Conservation (phyloP, 371 early-diverging fungal species). For the Coemansia sp. region DNA sequence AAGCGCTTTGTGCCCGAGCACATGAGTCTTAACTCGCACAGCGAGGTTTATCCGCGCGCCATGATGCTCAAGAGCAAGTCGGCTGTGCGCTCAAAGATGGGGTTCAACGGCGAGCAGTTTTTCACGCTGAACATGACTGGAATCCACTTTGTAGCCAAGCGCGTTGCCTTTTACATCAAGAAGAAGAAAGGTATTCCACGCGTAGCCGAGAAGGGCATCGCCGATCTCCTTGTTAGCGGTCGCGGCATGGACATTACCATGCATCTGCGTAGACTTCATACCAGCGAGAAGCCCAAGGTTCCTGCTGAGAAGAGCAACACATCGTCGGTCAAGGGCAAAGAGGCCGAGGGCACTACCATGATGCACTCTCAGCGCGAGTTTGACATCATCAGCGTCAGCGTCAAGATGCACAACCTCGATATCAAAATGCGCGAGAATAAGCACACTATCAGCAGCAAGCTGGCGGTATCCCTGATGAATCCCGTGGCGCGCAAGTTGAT, state of each 20-base stretch:
- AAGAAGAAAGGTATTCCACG: slow-evolving; percentile 49
- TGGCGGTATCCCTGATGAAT: slow-evolving; percentile 30
- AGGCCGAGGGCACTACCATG: not conserved
- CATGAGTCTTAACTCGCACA: slow-evolving; percentile 40
- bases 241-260: slow-evolving; percentile 44
- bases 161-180: slow-evolving; percentile 45
- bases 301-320: not conserved
- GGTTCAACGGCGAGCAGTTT: slow-evolving; percentile 39
- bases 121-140: slow-evolving; percentile 37
- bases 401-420: slow-evolving; percentile 38
- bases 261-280: slow-evolving; percentile 35
- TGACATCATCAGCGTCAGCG: slow-evolving; percentile 38
- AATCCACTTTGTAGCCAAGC: slow-evolving; percentile 40
- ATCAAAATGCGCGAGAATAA: slow-evolving; percentile 38
- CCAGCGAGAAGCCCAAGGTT: slow-evolving; percentile 37
- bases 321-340: slow-evolving; percentile 4
- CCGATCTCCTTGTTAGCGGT: slow-evolving; percentile 33
- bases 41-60: slow-evolving; percentile 42
- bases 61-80: slow-evolving; percentile 28
- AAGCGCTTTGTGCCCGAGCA: slow-evolving; percentile 47
- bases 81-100: slow-evolving; percentile 23
- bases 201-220: slow-evolving; percentile 46
- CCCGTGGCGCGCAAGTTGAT: slow-evolving; percentile 36
- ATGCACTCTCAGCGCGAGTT: slow-evolving; percentile 24
- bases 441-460: slow-evolving; percentile 33